phyloP scores from a whole-genome alignment of 2,329 filamentous ascomycete genomes.

The Xylariomycetidae sp. region DNA sequence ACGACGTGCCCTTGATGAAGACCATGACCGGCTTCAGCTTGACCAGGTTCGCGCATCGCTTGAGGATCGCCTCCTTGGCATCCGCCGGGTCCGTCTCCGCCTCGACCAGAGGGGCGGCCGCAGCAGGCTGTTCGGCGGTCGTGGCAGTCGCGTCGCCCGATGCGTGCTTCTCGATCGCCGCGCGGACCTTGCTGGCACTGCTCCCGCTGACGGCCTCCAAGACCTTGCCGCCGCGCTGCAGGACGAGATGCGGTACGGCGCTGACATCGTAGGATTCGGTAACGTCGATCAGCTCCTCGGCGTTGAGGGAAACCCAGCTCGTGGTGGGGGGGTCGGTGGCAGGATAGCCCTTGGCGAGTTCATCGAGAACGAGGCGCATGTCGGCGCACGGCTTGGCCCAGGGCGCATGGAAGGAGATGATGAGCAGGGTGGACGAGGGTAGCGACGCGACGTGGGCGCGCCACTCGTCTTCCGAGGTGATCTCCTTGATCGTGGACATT shows the following conservation, averaged over 20 bases:
- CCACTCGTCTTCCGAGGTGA: conserved; percentile 70
- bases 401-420: conserved; percentile 92
- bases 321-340: conserved; percentile 59
- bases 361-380: conserved; percentile 80
- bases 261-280: conserved; percentile 91
- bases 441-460: conserved; percentile 59
- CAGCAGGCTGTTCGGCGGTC: conserved; percentile 24
- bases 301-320: conserved; percentile 85
- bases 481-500: conserved; percentile 77
- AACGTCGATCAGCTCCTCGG: conserved; percentile 87
- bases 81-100: conserved; percentile 42
- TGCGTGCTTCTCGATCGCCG: conserved; percentile 72
- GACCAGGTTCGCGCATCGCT: conserved; percentile 75
- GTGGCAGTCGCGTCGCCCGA: conserved; percentile 32
- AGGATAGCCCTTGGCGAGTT: conserved; percentile 82
- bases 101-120: conserved; percentile 20
- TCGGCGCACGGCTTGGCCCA: conserved; percentile 96
- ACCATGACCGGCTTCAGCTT: conserved; percentile 97
- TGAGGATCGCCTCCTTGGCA: conserved; percentile 78
- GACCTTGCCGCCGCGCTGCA: conserved; percentile 68
- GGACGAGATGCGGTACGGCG: conserved; percentile 85
- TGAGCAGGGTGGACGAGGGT: conserved; percentile 63
- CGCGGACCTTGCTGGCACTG: conserved; percentile 78
- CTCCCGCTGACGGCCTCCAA: conserved; percentile 85
- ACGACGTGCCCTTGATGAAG: conserved; percentile 97